Evolutionary conservation across 2,329 filamentous ascomycete genomes (phyloP), one percentile per base, ranked within the genome.

Genomic region (Fusarium denticulatum): DNA sequence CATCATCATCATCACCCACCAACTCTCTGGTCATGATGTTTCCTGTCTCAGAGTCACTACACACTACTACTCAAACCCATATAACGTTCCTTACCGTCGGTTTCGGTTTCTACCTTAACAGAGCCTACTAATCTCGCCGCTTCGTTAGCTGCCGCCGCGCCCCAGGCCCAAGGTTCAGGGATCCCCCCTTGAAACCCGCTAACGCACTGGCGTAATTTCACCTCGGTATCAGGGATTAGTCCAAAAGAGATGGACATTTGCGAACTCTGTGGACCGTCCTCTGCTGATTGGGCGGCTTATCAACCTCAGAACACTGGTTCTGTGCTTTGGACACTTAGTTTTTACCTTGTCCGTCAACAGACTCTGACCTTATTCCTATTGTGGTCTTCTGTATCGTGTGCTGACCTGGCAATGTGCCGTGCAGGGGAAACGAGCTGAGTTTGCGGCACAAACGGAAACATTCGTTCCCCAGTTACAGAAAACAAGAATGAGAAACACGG

Each of bases 181-280:
- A 72, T 71, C 80, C 83, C 85, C 81, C 84, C 85, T 86, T 88
- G 85, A 89, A 89, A 89, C 87, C 83, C 84, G 83, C 85, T 86
- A 86, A 83, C 76, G 78, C 76, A 80, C 80, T 82, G 82, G 82
- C 77, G 81, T 81, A 86, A 86, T 85, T 84, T 88, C 85, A 84
- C 80, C 78, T 80, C 72, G 77, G 84, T 86, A 80, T 86, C 86
- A 86, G 82, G 79, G 80, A 83, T 82, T 58, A 75, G 58, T 58
- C 66, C 72, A 69, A 67, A 72, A 72, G 39, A 66, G 52, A 74
- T 60, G 43, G 69, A 69, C 68, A 39, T 61, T 73, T 64, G 71
- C 67, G 55, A 63, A 67, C 59, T 32, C 56, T 45, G 43, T 61
- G 46, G 42, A 57, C 42, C 50, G 39, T 22, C 50, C 16, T 64